phyloP scores from a whole-genome alignment of 805 yeast genomes.

The Kuraishia hungarica region DNA sequence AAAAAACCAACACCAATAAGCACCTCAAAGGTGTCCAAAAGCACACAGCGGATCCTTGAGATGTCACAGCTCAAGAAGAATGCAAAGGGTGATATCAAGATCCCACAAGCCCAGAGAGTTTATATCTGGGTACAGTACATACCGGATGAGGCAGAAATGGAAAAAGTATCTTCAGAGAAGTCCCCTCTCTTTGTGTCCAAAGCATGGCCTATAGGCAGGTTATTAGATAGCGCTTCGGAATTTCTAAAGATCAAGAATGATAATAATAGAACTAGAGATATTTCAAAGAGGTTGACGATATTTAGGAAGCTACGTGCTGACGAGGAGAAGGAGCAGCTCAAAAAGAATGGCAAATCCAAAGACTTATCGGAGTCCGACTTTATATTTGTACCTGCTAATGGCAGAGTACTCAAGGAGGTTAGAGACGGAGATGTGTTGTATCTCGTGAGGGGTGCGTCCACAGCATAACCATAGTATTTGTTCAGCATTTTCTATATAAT shows the following conservation, averaged over 20 bases:
- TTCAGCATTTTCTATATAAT: no score
- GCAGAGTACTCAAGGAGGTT: constrained; percentile 31
- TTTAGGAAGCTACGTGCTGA: constrained; percentile 25
- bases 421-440: constrained; percentile 42
- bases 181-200: constrained; percentile 38
- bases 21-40: neutral
- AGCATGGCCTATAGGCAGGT: constrained; percentile 53
- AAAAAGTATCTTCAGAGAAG: constrained; percentile 6
- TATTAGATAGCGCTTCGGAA: constrained; percentile 44
- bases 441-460: constrained; percentile 38
- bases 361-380: constrained; percentile 12
- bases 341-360: constrained; percentile 11
- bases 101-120: constrained; percentile 34
- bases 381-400: constrained; percentile 24
- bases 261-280: constrained; percentile 36
- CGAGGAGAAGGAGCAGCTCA: constrained; percentile 19
- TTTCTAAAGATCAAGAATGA: constrained; percentile 36
- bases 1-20: neutral
- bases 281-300: constrained; percentile 35
- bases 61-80: constrained; percentile 30
- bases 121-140: constrained; percentile 40
- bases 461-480: neutral
- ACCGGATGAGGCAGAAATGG: constrained; percentile 15
- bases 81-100: constrained; percentile 45
- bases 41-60: constrained; percentile 21